Evolutionary conservation across 768 basidiomycete species (phyloP).

Genomic region (Phylloporus sp.): DNA sequence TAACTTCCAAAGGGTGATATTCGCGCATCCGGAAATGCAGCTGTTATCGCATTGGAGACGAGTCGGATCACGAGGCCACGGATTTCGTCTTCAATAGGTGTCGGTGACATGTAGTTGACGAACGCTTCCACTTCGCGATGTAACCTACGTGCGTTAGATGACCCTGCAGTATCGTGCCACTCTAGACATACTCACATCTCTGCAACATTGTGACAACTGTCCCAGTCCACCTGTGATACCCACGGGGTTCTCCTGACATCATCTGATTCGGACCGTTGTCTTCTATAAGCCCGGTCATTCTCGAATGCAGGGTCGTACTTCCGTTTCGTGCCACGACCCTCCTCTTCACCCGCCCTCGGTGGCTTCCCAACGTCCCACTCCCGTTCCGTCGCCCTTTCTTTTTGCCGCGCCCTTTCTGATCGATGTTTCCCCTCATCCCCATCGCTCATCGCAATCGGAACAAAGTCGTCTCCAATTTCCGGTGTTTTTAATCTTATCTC

Average conservation of each 20-base stretch:
- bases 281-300: slow-evolving; percentile 38
- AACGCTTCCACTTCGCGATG: slow-evolving; percentile 85
- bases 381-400: slow-evolving; percentile 26
- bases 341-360: slow-evolving; percentile 19
- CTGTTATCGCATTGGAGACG: slow-evolving; percentile 60
- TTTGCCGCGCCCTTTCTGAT: slow-evolving; percentile 17
- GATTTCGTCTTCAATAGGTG: slow-evolving; percentile 78
- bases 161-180: slow-evolving; percentile 3
- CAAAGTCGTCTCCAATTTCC: slow-evolving; percentile 29
- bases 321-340: slow-evolving; percentile 36
- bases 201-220: slow-evolving; percentile 68
- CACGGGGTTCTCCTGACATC: slow-evolving; percentile 61
- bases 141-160: slow-evolving; percentile 45
- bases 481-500: slow-evolving; percentile 8
- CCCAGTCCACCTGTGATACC: slow-evolving; percentile 67
- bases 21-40: slow-evolving; percentile 71
- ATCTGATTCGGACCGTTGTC: slow-evolving; percentile 48
- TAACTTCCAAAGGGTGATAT: slow-evolving; percentile 90
- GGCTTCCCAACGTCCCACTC: slow-evolving; percentile 40
- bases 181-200: slow-evolving; percentile 59
- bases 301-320: slow-evolving; percentile 41
- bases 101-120: slow-evolving; percentile 82
- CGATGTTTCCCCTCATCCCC: slow-evolving; percentile 8
- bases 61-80: slow-evolving; percentile 66
- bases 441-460: slow-evolving; percentile 25